Conservation (phyloP, 2,329 filamentous ascomycete genomes). For the Furcasterigmium furcatum region DNA sequence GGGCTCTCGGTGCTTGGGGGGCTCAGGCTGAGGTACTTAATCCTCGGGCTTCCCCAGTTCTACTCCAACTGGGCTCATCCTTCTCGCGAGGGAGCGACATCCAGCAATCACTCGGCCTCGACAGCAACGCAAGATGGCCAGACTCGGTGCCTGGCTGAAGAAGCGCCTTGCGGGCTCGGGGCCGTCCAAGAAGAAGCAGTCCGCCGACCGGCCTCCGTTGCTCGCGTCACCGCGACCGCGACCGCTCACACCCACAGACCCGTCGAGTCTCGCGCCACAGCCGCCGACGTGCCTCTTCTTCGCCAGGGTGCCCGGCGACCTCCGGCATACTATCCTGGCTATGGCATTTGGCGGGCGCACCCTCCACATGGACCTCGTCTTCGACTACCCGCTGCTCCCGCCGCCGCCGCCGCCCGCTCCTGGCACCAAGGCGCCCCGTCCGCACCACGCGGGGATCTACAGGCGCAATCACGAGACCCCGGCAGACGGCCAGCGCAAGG, state of each 20-base stretch:
- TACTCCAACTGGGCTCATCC: no score
- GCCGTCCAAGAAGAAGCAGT: not conserved
- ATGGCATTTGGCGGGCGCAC: conserved; percentile 17
- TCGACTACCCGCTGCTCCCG: not conserved
- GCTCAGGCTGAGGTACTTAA: no score
- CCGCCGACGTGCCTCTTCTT: not conserved
- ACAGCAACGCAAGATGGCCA: no score
- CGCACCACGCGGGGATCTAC: not conserved
- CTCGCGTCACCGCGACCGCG: not conserved
- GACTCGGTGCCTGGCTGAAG: no score
- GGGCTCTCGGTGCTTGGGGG: no score
- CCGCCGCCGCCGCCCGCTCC: no score
- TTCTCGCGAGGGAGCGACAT: no score
- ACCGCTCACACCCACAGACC: not conserved
- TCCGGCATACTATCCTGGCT: conserved; percentile 24
- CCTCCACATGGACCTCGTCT: conserved; percentile 18
- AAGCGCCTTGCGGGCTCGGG: no score
- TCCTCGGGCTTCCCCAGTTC: no score
- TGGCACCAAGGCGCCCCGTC: no score
- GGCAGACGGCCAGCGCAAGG: conserved; percentile 4
- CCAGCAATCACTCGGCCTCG: no score
- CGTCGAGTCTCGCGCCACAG: not conserved
- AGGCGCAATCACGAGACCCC: not conserved
- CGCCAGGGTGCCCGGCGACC: conserved; percentile 24
- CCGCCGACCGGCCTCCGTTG: not conserved